Base-by-base conservation (phyloP, 179 eudicot species). In the Monotropa hypopitys region DNA sequence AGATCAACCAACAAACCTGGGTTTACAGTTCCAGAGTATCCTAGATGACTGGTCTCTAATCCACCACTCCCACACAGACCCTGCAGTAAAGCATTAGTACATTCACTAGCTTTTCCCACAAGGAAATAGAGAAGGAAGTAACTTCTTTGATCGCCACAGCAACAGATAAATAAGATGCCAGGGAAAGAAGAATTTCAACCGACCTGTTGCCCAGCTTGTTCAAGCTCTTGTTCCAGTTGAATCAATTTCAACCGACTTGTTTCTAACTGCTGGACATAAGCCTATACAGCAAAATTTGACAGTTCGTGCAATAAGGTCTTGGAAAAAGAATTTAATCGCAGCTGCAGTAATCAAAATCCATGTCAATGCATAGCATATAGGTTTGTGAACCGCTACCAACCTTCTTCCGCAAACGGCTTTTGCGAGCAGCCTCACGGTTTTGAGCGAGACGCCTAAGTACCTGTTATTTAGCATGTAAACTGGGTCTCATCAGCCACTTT, bases 381-480 rank as follows among this genome's bases (percentile, higher is more conserved):
- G 16, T 26, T 10, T 59, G 11, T 28, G 2, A 26, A 59, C 35
- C 5, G 21, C 45, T 51, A 42, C 54, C 53, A 76, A 95, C 99
- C 98, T 96, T 96, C 83, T 93, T 96, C 66, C 99, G 83, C 79
- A 93, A 77, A 63, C 99, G 98, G 80, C 99, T 90, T 86, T 96
- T 96, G 18, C 99, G 97, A 83, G 99, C 99, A 80, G 99, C 99
- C 87, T 96, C 98, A 61, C 99, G 98, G 76, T 96, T 96, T 83
- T 96, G 99, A 78, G 99, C 99, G 46, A 93, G 94, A 63, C 99
- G 99, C 79, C 98, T 90, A 80, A 82, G 88, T 80, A 84, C 87
- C 99, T 95, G 86, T n/a, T 84, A 56, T 78, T 70, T 10, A 59
- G 30, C 12, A 77, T 30, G 53, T 32, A 61, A 67, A 20, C n/a